phyloP scores from a whole-genome alignment of 2,329 filamentous ascomycete species.

The Thelonectria blattea region DNA sequence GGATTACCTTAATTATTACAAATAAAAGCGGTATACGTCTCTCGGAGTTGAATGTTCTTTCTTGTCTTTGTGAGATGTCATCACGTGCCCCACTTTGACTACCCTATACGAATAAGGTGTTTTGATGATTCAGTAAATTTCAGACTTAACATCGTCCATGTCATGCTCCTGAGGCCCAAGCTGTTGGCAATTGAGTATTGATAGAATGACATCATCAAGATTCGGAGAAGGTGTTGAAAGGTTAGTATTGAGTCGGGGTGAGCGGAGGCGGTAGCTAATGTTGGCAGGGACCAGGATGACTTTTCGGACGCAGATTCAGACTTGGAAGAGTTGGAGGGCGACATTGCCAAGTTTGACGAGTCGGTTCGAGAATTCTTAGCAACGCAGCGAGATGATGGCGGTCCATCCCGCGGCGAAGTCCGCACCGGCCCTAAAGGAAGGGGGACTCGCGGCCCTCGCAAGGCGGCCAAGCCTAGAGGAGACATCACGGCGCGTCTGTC shows the following conservation, averaged over 20 bases:
- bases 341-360: conserved; percentile 52
- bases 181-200: background rate
- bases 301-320: conserved; percentile 53
- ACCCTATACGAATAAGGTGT: background rate
- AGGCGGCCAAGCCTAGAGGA: conserved; percentile 70
- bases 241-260: background rate
- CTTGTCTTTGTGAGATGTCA: too few species aligned
- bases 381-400: conserved; percentile 42
- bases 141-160: background rate
- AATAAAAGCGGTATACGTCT: conserved; percentile 12
- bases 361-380: conserved; percentile 50
- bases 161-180: background rate
- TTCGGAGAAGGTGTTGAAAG: background rate
- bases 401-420: conserved; percentile 23
- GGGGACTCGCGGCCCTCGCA: conserved; percentile 55
- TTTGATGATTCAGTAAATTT: background rate
- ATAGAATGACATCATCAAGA: conserved; percentile 8
- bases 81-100: conserved; percentile 2
- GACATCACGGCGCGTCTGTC: conserved; percentile 74
- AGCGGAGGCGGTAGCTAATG: conserved; percentile 10
- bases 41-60: background rate
- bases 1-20: conserved; percentile 20
- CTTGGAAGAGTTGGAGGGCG: conserved; percentile 50
- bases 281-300: conserved; percentile 30
- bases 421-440: conserved; percentile 38